phyloP scores from a whole-genome alignment of 306 rosid species.

The Geum urbanum region DNA sequence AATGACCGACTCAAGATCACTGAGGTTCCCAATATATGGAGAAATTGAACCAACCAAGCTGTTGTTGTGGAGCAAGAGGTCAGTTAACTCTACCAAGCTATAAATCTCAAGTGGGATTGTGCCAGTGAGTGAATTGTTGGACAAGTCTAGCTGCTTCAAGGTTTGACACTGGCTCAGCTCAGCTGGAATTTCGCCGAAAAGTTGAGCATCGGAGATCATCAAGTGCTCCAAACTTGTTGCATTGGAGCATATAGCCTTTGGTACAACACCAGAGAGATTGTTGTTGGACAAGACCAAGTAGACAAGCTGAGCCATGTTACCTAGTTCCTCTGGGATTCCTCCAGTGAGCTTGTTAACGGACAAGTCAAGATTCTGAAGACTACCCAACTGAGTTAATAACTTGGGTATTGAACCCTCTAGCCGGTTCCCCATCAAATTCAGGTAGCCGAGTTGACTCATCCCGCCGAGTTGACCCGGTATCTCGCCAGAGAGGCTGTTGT shows the following conservation, averaged over 20 bases:
- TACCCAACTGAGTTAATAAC: constrained; percentile 51
- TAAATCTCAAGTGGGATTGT: constrained; percentile 68
- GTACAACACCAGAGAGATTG: constrained; percentile 59
- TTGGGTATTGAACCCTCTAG: constrained; percentile 65
- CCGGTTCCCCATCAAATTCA: constrained; percentile 66
- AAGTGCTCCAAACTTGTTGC: constrained; percentile 66
- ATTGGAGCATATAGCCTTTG: constrained; percentile 65
- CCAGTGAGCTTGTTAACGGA: constrained; percentile 67
- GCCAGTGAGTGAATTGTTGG: constrained; percentile 72
- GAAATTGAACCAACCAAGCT: constrained; percentile 74
- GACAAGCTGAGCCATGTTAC: constrained; percentile 50
- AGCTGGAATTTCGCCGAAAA: constrained; percentile 64
- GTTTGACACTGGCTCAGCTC: constrained; percentile 61
- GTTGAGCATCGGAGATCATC: constrained; percentile 45
- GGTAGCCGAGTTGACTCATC: constrained; percentile 54
- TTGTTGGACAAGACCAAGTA: constrained; percentile 73
- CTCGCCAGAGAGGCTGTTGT: constrained; percentile 60
- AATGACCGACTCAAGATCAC: constrained; percentile 48
- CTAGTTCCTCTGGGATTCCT: constrained; percentile 65
- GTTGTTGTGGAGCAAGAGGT: constrained; percentile 80
- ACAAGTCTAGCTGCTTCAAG: constrained; percentile 75
- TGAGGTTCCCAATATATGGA: constrained; percentile 67
- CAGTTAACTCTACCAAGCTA: constrained; percentile 50
- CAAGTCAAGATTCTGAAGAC: constrained; percentile 71
- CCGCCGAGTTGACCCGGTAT: constrained; percentile 71